Conservation (phyloP, 805 yeast genomes). For the Candida berthetii region DNA sequence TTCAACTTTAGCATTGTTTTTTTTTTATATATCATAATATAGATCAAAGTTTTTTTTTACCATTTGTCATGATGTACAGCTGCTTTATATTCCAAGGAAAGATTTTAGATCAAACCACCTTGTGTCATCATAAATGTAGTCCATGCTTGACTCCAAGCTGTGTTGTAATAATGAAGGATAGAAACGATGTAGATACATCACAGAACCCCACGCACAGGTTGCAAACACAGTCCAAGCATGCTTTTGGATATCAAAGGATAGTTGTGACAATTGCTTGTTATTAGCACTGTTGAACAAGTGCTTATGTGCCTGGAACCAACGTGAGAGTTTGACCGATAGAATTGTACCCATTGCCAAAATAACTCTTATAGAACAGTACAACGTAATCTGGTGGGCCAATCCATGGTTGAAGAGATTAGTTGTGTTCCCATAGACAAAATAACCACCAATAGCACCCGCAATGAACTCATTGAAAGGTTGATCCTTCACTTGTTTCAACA, state of each 20-base stretch:
- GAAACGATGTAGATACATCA: conserved; percentile 62
- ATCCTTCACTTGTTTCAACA: conserved; percentile 21
- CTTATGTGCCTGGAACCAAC: conserved; percentile 1
- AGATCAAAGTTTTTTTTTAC: no score
- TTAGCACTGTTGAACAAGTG: conserved; percentile 1
- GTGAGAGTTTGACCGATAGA: conserved; percentile 11
- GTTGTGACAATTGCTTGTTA: conserved; percentile 3
- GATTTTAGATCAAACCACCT: conserved; percentile 42
- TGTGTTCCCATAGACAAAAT: conserved; percentile 32
- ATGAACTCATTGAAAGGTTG: conserved; percentile 18
- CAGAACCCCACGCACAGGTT: conserved; percentile 64
- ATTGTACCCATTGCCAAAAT: conserved; percentile 46
- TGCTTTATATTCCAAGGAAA: conserved; percentile 28
- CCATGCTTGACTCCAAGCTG: conserved; percentile 62
- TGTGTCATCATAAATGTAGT: conserved; percentile 60
- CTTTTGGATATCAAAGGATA: conserved; percentile 20
- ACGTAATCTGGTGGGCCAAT: conserved; percentile 68
- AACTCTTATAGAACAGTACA: conserved; percentile 68
- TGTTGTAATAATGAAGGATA: conserved; percentile 60
- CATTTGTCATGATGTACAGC: no score
- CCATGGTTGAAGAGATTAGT: conserved; percentile 28
- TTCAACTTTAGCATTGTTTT: not conserved
- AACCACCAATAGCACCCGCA: conserved; percentile 34
- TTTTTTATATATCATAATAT: no score
- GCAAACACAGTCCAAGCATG: conserved; percentile 55